Percentiles rank a stretch among this genome's conserved stretches.
Conservation (phyloP, 805 yeast species). For the Hemisphaericaspora nanyangensis region DNA sequence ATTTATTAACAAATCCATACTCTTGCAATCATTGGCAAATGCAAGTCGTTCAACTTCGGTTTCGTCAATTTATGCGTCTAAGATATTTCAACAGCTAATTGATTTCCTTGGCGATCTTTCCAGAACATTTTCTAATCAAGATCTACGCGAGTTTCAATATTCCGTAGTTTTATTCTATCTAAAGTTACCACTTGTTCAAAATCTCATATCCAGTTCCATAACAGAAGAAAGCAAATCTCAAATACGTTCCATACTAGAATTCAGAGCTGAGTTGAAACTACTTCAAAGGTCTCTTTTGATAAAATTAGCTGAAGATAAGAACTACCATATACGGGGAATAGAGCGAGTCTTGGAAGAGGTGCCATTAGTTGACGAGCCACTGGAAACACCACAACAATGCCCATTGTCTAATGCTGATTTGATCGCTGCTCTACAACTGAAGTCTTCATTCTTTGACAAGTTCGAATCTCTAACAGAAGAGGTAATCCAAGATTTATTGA, state of each 20-base stretch:
- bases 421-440: slow-evolving; percentile 5
- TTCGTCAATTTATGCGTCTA: slow-evolving; percentile 38
- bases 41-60: slow-evolving; percentile 37
- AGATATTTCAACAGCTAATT: slow-evolving; percentile 32
- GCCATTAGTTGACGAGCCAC: slow-evolving; percentile 11
- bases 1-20: slow-evolving; percentile 32
- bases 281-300: slow-evolving; percentile 43
- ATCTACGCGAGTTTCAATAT: slow-evolving; percentile 37
- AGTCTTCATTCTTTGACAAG: slow-evolving; percentile 16
- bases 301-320: slow-evolving; percentile 19
- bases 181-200: slow-evolving; percentile 17
- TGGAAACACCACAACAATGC: background rate
- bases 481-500: slow-evolving; percentile 50
- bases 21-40: slow-evolving; percentile 35
- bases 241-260: slow-evolving; percentile 29
- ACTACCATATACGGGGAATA: slow-evolving; percentile 17
- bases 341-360: slow-evolving; percentile 20
- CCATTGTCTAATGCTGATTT: background rate
- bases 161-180: slow-evolving; percentile 40
- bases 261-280: slow-evolving; percentile 47
- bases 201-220: slow-evolving; percentile 19
- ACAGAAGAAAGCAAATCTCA: slow-evolving; percentile 10
- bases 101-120: slow-evolving; percentile 40
- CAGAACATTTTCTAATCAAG: slow-evolving; percentile 13
- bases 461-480: slow-evolving; percentile 55